Base-by-base conservation (phyloP, 768 basidiomycete species). In the Amylocystis lapponica region DNA sequence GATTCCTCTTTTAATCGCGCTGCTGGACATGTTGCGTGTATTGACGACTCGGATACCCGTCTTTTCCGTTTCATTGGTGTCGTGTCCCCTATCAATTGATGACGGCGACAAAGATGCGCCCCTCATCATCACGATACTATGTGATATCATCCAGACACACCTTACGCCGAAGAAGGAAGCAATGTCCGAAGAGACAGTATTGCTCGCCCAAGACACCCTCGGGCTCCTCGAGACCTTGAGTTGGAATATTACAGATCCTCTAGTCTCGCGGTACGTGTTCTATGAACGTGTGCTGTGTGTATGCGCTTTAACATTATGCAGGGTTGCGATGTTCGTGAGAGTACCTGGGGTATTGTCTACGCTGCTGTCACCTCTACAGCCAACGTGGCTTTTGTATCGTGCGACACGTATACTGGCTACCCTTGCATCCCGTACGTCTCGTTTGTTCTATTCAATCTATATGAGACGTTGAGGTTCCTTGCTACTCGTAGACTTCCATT, bases 211-310 rank as follows among this genome's bases (percentile, higher is more conserved):
- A 29, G 71, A 74, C 49, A 62, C 63, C 0, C 42, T 79, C 2
- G 62, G 63, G 6, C 62, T 86, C 12, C 59, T 84, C 12, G 79
- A 85, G 54, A 65, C 69, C 0, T 49, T 86, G 23, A 72, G 71
- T 42, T 76, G 72, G 66, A 66, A 66, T 43, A 56, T 66, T 22
- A 61, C 71, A 2, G 69, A 72, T 12, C 72, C 75, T 11, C 50
- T 65, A 6, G 65, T 70, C 21, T 53, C 66, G 29, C 53, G 54
- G 72, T 66, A 40, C 27, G 63, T 40, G 8, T 35, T 5, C 14
- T 30, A 4, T 8, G 3, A 22, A 11, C 1, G 13, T 36, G 9
- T 8, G 21, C 7, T 25, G 12, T 32, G 12, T 13, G 5, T 31
- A 41, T 42, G 35, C 11, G 31, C 59, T 52, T 30, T 46, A n/a